A percentile compares a stretch with the other conserved stretches of the same genome.
These are phyloP conservation scores for Fusarium denticulatum DNA, from an alignment of 2,329 filamentous ascomycete species.

Conservation along the genomic window DNA sequence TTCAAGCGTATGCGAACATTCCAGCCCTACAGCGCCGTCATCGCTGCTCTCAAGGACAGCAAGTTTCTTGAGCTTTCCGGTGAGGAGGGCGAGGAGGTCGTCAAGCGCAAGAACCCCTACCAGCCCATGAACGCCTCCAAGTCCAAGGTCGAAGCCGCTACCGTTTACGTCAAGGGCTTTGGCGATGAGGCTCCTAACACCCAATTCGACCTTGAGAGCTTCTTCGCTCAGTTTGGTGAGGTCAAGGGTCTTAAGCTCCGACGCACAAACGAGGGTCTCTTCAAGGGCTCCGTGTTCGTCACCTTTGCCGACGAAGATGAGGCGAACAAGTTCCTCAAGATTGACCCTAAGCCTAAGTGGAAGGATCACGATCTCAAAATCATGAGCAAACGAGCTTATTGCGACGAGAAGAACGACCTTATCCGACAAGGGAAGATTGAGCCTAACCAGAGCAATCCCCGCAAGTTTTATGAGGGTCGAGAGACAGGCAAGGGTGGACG, in stretches of 20 bases:
- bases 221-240: slow-evolving; percentile 84
- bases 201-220: slow-evolving; percentile 93
- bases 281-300: slow-evolving; percentile 97
- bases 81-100: slow-evolving; percentile 73
- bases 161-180: slow-evolving; percentile 94
- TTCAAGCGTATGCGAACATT: slow-evolving; percentile 98
- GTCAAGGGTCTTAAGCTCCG: slow-evolving; percentile 88
- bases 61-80: slow-evolving; percentile 77
- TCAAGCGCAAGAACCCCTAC: slow-evolving; percentile 81
- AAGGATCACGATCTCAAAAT: slow-evolving; percentile 81
- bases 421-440: slow-evolving; percentile 77
- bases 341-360: slow-evolving; percentile 86
- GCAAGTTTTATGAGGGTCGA: slow-evolving; percentile 62
- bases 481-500: slow-evolving; percentile 52
- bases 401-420: slow-evolving; percentile 77
- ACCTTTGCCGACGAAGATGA: slow-evolving; percentile 86
- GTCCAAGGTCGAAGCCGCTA: slow-evolving; percentile 74
- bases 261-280: slow-evolving; percentile 74
- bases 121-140: slow-evolving; percentile 67
- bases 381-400: slow-evolving; percentile 90
- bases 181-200: slow-evolving; percentile 83
- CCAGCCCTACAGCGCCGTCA: slow-evolving; percentile 84
- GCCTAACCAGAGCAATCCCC: slow-evolving; percentile 58
- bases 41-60: slow-evolving; percentile 84
- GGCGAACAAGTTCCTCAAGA: slow-evolving; percentile 80